Percentiles rank a stretch among this genome's conserved stretches.
Conservation (phyloP, 805 yeast genomes). For the Yamadazyma scolyti region DNA sequence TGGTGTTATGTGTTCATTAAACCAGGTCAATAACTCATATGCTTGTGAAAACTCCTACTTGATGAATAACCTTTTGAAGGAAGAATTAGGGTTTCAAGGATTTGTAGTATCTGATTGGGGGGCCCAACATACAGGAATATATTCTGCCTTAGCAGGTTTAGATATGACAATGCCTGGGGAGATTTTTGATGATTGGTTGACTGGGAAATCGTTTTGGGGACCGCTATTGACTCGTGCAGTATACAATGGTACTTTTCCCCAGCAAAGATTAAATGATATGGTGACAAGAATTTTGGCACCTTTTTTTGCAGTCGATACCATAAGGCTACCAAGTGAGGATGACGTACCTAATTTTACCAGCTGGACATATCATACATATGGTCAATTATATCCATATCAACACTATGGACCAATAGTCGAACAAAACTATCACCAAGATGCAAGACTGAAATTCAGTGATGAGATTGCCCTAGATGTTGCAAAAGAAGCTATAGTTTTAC, state of each 20-base stretch:
- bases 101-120: slow-evolving; percentile 67
- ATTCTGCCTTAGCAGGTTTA: slow-evolving; percentile 53
- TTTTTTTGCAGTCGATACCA: slow-evolving; percentile 42
- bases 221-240: slow-evolving; percentile 53
- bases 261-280: slow-evolving; percentile 57
- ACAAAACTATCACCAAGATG: slow-evolving; percentile 54
- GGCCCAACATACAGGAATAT: slow-evolving; percentile 58
- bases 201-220: slow-evolving; percentile 57
- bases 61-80: slow-evolving; percentile 53
- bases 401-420: slow-evolving; percentile 51
- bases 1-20: slow-evolving; percentile 59
- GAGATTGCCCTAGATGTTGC: slow-evolving; percentile 51
- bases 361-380: slow-evolving; percentile 55
- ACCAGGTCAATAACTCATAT: slow-evolving; percentile 52
- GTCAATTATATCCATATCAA: slow-evolving; percentile 52
- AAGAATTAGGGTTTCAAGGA: slow-evolving; percentile 64
- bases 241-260: slow-evolving; percentile 52
- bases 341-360: slow-evolving; percentile 53
- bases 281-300: slow-evolving; percentile 57
- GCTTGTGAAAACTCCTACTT: slow-evolving; percentile 59
- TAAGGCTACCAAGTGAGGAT: slow-evolving; percentile 36
- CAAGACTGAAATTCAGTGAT: slow-evolving; percentile 45
- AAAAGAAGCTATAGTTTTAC: slow-evolving; percentile 52
- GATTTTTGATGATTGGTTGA: slow-evolving; percentile 48
- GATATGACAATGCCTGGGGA: slow-evolving; percentile 70